phyloP scores from a whole-genome alignment of 805 yeast species.

The Cyberlindnera suaveolens region DNA sequence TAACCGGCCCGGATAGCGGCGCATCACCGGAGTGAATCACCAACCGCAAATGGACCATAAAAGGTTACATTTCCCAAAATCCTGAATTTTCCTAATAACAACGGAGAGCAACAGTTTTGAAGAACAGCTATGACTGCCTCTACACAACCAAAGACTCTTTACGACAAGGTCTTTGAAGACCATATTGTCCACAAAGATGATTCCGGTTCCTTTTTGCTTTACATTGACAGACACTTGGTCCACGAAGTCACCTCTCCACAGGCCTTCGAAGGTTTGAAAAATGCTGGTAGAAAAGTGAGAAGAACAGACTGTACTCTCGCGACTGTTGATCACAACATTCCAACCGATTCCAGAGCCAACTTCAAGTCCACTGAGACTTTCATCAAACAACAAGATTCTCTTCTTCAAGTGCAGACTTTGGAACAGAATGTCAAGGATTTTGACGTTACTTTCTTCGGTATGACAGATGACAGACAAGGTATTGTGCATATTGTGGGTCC shows the following conservation, averaged over 20 bases:
- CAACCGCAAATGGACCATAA: not conserved
- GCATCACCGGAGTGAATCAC: conserved; percentile 1
- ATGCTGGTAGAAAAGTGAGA: conserved; percentile 85
- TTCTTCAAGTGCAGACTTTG: conserved; percentile 85
- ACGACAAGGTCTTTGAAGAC: conserved; percentile 94
- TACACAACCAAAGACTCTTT: conserved; percentile 51
- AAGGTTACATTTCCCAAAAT: not conserved
- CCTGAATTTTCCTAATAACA: not conserved
- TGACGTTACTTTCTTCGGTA: conserved; percentile 87
- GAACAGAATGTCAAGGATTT: conserved; percentile 90
- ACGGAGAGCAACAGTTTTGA: not conserved
- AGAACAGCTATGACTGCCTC: conserved; percentile 5
- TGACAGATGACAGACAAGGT: conserved; percentile 93
- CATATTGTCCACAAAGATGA: conserved; percentile 89
- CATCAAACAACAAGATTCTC: conserved; percentile 85
- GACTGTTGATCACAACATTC: conserved; percentile 96
- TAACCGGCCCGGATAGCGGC: conserved; percentile 8
- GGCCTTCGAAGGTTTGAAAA: conserved; percentile 92
- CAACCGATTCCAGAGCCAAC: conserved; percentile 79
- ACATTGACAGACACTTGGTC: conserved; percentile 94
- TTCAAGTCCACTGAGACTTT: conserved; percentile 72
- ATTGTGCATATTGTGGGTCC: conserved; percentile 99
- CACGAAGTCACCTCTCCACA: conserved; percentile 99
- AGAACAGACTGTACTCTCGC: conserved; percentile 90
- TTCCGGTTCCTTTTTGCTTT: conserved; percentile 77